phyloP scores from a whole-genome alignment of 805 yeast species.

The Metschnikowia amazonensis region DNA sequence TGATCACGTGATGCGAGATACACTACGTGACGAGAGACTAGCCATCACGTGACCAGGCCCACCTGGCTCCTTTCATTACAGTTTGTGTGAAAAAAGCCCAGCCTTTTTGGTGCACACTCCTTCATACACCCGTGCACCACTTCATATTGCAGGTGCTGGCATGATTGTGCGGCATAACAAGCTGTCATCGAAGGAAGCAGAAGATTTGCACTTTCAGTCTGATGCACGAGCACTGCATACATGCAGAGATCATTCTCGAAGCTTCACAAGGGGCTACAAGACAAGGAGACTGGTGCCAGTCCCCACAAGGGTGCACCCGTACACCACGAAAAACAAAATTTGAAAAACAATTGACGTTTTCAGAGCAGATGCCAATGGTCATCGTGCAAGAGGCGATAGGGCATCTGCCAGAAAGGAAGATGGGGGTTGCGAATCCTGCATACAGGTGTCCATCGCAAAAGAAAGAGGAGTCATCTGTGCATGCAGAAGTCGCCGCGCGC shows the following conservation, averaged over 20 bases:
- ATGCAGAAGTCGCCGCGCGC: not conserved
- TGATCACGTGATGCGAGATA: too few species aligned
- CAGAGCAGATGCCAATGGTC: not conserved
- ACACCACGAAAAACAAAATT: not conserved
- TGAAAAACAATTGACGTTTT: not conserved
- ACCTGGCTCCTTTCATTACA: too few species aligned
- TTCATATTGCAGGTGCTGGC: not conserved
- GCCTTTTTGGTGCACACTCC: too few species aligned
- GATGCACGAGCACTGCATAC: not conserved
- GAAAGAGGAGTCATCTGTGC: conserved; percentile 6
- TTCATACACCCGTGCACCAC: too few species aligned
- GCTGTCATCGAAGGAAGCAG: not conserved
- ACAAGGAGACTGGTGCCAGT: too few species aligned
- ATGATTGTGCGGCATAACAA: conserved; percentile 1
- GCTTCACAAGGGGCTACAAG: not conserved
- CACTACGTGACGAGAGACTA: too few species aligned
- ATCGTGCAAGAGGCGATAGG: not conserved
- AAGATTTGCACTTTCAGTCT: not conserved
- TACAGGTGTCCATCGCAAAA: conserved; percentile 1
- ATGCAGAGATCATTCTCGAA: conserved; percentile 5
- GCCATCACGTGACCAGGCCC: not conserved
- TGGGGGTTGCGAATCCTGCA: conserved; percentile 6
- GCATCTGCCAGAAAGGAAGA: not conserved
- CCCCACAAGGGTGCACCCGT: not conserved
- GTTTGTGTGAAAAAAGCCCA: too few species aligned